A percentile compares a stretch with the other conserved stretches of the same genome.
These are phyloP conservation scores for Mycena sp. DNA, from an alignment of 1,284 basidiomycete species.

Conservation along the genomic window DNA sequence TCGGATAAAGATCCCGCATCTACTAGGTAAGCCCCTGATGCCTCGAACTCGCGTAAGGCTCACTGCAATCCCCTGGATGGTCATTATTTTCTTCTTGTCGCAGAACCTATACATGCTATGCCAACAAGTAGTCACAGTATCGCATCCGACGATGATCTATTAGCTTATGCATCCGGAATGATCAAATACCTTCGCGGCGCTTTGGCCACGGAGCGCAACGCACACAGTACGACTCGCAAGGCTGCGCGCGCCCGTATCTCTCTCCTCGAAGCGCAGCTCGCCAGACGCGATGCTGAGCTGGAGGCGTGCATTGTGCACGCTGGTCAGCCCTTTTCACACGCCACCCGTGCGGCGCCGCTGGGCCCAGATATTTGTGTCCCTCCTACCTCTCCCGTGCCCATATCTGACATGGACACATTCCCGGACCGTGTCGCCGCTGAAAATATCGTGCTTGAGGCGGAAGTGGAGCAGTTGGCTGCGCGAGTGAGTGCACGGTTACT, in stretches of 20 bases:
- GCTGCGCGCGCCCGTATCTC: constrained; percentile 54
- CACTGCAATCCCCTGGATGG: too few species aligned
- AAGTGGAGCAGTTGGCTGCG: neutral
- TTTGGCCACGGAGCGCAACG: constrained; percentile 54
- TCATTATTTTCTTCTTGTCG: neutral
- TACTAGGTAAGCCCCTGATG: too few species aligned
- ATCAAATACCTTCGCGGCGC: constrained; percentile 54
- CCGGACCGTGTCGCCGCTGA: neutral
- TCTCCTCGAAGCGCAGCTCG: constrained; percentile 61
- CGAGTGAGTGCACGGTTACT: neutral
- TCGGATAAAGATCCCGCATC: constrained; percentile 53
- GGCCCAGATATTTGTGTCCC: neutral
- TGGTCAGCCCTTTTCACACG: constrained; percentile 4
- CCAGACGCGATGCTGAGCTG: constrained; percentile 64
- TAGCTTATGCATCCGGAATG: constrained; percentile 52
- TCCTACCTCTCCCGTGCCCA: neutral
- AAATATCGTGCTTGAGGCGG: constrained; percentile 6
- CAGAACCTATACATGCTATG: constrained; percentile 20
- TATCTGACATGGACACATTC: neutral
- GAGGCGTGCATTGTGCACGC: constrained; percentile 46
- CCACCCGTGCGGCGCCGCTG: neutral
- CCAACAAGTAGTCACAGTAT: neutral
- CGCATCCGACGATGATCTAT: constrained; percentile 31
- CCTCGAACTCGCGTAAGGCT: too few species aligned
- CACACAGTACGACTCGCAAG: constrained; percentile 51